These are phyloP conservation scores for Colletotrichum plurivorum DNA, from an alignment of 2,329 filamentous ascomycete genomes.

Conservation along the genomic window DNA sequence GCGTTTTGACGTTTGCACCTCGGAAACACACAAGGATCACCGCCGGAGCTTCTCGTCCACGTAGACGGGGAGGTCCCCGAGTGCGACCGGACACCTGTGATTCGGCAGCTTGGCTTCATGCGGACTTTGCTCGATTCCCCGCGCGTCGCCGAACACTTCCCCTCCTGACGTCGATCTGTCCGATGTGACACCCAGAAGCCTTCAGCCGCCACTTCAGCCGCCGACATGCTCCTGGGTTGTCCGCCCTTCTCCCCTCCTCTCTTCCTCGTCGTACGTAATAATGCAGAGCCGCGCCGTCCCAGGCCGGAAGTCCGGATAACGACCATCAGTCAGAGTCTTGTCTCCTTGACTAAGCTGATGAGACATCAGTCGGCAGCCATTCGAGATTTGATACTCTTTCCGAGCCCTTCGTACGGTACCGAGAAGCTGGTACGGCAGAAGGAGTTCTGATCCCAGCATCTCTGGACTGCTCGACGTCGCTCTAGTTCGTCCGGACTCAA, in stretches of 20 bases:
- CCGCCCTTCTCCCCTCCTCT: neutral
- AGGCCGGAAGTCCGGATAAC: neutral
- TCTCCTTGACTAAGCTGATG: conserved; percentile 1
- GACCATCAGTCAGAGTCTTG: neutral
- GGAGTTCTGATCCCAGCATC: neutral
- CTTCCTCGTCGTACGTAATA: neutral
- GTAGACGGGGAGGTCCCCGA: conserved; percentile 12
- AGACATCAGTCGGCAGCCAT: conserved; percentile 9
- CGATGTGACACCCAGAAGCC: neutral
- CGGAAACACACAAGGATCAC: conserved; percentile 19
- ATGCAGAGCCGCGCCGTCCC: neutral
- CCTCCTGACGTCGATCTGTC: neutral
- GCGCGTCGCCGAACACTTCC: neutral
- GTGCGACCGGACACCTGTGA: conserved; percentile 1
- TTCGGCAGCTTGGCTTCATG: conserved; percentile 33
- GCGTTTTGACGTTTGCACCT: conserved; percentile 12
- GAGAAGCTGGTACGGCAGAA: neutral
- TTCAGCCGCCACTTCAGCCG: conserved; percentile 6
- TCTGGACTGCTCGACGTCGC: neutral
- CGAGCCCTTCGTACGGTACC: conserved; percentile 3
- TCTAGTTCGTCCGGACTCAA: conserved; percentile 6
- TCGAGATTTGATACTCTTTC: neutral
- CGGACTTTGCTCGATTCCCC: conserved; percentile 2
- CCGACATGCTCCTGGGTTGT: neutral
- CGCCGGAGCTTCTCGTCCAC: conserved; percentile 2